Conservation (phyloP, 352 stramenopile genomes). For the Phytophthora pistaciae region DNA sequence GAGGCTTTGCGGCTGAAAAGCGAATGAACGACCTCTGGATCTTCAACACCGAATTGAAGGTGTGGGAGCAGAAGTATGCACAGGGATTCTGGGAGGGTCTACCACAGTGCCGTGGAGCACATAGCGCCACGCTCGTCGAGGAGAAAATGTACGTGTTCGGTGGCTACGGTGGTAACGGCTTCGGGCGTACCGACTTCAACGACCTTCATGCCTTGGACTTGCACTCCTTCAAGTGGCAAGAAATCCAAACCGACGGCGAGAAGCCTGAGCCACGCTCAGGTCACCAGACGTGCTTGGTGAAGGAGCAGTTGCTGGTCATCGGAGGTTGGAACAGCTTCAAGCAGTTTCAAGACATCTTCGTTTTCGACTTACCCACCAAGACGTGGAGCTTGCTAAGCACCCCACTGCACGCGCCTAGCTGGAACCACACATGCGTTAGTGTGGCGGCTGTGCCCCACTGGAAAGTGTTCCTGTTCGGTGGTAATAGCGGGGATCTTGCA, state of each 20-base stretch:
- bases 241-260: slow-evolving; percentile 87
- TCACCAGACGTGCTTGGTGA: slow-evolving; percentile 92
- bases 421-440: slow-evolving; percentile 96
- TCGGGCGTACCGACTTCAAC: slow-evolving; percentile 95
- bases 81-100: slow-evolving; percentile 91
- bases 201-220: slow-evolving; percentile 95
- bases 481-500: slow-evolving; percentile 94
- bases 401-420: slow-evolving; percentile 78
- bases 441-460: slow-evolving; percentile 96
- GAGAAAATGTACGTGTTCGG: slow-evolving; percentile 96
- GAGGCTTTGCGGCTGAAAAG: slow-evolving; percentile 93
- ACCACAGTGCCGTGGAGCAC: slow-evolving; percentile 92
- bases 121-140: slow-evolving; percentile 90
- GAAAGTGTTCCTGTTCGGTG: slow-evolving; percentile 98
- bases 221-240: slow-evolving; percentile 92
- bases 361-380: slow-evolving; percentile 89
- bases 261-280: slow-evolving; percentile 93
- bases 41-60: slow-evolving; percentile 93
- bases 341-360: slow-evolving; percentile 97
- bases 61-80: slow-evolving; percentile 94
- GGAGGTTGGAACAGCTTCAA: slow-evolving; percentile 97
- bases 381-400: slow-evolving; percentile 85
- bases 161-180: slow-evolving; percentile 96
- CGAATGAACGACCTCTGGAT: slow-evolving; percentile 98
- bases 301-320: slow-evolving; percentile 94